Conservation (phyloP, 768 basidiomycete species). For the Pleurotus eryngii region DNA sequence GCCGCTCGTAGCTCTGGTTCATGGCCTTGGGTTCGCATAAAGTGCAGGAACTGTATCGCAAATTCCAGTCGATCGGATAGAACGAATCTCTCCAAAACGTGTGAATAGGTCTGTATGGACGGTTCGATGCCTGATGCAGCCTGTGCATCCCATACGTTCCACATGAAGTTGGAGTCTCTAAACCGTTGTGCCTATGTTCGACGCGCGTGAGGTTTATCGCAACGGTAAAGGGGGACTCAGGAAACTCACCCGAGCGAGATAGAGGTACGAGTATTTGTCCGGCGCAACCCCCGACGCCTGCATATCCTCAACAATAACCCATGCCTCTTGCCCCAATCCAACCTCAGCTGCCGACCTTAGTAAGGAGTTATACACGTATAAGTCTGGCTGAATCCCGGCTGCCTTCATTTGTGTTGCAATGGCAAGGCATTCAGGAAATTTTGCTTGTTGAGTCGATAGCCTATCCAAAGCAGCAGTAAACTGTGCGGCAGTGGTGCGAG, state of each 20-base stretch:
- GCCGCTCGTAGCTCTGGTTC: constrained; percentile 47
- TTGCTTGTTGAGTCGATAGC: constrained; percentile 25
- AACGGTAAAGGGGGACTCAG: neutral
- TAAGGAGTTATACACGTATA: constrained; percentile 54
- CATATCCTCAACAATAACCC: constrained; percentile 74
- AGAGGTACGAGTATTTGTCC: constrained; percentile 50
- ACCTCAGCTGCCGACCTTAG: constrained; percentile 45
- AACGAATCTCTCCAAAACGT: constrained; percentile 47
- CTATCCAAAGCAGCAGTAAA: constrained; percentile 27
- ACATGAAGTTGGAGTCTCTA: constrained; percentile 35
- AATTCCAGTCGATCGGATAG: constrained; percentile 57
- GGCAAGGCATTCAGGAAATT: constrained; percentile 38
- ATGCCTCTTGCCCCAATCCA: constrained; percentile 46
- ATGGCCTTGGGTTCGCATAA: constrained; percentile 52
- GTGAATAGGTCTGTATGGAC: constrained; percentile 50
- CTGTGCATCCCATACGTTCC: constrained; percentile 57
- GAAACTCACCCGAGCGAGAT: constrained; percentile 52
- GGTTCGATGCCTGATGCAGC: constrained; percentile 41
- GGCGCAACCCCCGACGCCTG: constrained; percentile 43
- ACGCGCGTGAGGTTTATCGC: constrained; percentile 11
- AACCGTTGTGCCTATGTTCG: constrained; percentile 42
- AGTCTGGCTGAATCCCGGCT: constrained; percentile 47
- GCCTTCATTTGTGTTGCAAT: constrained; percentile 58
- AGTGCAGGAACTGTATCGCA: constrained; percentile 56
- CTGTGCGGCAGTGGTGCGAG: constrained; percentile 19